These are phyloP conservation scores for Nigrograna mackinnonii DNA, from an alignment of 2,329 filamentous ascomycete genomes.

Conservation along the genomic window DNA sequence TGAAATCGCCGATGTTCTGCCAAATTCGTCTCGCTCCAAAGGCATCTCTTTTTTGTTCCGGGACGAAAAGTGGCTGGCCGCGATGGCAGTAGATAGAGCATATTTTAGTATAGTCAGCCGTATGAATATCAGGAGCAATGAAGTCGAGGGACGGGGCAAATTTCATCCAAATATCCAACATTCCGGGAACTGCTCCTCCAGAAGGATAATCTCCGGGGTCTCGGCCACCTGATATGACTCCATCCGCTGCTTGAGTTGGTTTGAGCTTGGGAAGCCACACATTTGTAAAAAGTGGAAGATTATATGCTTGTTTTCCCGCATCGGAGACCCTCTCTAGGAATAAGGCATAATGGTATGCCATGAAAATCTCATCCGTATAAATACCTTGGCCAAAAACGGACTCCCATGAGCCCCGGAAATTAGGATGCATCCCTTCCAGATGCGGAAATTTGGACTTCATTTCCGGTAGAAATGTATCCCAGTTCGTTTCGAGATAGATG, in stretches of 20 bases:
- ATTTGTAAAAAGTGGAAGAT: conserved; percentile 50
- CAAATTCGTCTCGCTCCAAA: conserved; percentile 27
- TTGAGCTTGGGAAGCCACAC: conserved; percentile 49
- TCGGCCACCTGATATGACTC: conserved; percentile 47
- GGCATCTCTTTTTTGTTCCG: conserved; percentile 56
- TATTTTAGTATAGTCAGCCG: conserved; percentile 51
- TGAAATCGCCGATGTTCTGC: conserved; percentile 26
- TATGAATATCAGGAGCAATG: conserved; percentile 53
- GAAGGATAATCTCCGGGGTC: conserved; percentile 53
- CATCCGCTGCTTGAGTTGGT: conserved; percentile 17
- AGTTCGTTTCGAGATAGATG: not conserved
- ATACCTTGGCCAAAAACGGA: conserved; percentile 43
- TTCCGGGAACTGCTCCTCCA: conserved; percentile 47
- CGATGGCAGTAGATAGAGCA: conserved; percentile 51
- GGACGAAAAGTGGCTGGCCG: conserved; percentile 54
- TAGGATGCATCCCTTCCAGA: not conserved
- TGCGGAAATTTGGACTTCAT: not conserved
- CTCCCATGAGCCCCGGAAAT: conserved; percentile 33
- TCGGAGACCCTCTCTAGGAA: conserved; percentile 48
- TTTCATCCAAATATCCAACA: conserved; percentile 51
- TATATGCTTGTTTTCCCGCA: conserved; percentile 46
- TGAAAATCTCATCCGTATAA: conserved; percentile 50
- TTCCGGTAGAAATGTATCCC: not conserved
- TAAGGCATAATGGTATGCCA: conserved; percentile 50
- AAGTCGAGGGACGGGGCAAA: conserved; percentile 49